phyloP scores from a whole-genome alignment of 2,329 filamentous ascomycete species.

The Clarireedia hainanense region DNA sequence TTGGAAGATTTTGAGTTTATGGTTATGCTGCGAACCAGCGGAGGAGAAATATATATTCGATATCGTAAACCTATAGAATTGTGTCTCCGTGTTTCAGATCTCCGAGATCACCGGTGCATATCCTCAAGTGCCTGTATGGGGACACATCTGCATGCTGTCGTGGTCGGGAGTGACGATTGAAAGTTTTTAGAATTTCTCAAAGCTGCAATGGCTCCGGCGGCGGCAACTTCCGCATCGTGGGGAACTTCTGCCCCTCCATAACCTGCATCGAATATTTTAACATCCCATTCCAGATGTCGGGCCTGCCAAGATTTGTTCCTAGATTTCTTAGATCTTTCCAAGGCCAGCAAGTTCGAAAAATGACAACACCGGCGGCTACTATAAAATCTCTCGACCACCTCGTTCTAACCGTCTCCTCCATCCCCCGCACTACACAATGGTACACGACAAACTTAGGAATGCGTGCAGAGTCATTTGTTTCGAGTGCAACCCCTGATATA shows the following conservation, averaged over 20 bases:
- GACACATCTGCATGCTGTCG: too few relatives aligned
- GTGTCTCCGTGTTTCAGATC: too few relatives aligned
- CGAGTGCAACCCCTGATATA: conserved; percentile 30
- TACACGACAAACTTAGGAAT: conserved; percentile 51
- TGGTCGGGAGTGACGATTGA: too few relatives aligned
- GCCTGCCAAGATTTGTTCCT: neutral
- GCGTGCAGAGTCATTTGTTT: conserved; percentile 43
- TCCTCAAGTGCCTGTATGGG: too few relatives aligned
- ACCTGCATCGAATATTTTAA: neutral
- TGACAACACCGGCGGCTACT: conserved; percentile 14
- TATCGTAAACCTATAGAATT: too few relatives aligned
- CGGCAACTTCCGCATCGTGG: conserved; percentile 3
- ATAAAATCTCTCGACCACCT: conserved; percentile 44
- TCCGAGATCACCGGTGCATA: too few relatives aligned
- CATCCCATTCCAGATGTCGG: neutral
- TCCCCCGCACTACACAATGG: conserved; percentile 43
- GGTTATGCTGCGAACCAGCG: neutral
- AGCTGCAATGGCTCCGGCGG: neutral
- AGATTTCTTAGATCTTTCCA: neutral
- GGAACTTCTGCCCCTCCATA: neutral
- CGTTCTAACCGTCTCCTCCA: conserved; percentile 48
- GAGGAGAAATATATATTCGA: too few relatives aligned
- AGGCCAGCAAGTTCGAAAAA: conserved; percentile 3
- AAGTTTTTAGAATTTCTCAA: too few relatives aligned
- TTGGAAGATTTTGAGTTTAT: neutral